These are phyloP conservation scores for Stachybotrys elegans DNA, from an alignment of 2,329 filamentous ascomycete species.

Conservation along the genomic window DNA sequence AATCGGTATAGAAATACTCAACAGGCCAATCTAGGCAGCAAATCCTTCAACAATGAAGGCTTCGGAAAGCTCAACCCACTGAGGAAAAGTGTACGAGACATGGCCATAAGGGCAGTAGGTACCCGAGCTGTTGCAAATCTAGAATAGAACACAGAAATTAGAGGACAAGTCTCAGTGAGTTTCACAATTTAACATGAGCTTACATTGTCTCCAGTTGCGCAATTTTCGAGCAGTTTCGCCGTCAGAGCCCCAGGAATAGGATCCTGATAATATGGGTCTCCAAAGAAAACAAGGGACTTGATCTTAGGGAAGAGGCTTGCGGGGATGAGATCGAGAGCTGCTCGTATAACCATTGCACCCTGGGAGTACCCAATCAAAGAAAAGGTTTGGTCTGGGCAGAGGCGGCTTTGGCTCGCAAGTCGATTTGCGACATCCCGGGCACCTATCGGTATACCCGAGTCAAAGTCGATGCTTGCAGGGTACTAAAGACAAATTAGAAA, in stretches of 20 bases:
- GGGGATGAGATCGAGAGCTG: slow-evolving; percentile 4
- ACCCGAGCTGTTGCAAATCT: not conserved
- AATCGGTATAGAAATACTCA: too few relatives aligned
- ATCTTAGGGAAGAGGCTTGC: slow-evolving; percentile 4
- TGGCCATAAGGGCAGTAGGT: not conserved
- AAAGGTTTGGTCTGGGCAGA: slow-evolving; percentile 9
- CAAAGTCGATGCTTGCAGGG: slow-evolving; percentile 5
- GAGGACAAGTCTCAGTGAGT: too few relatives aligned
- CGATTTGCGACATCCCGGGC: slow-evolving; percentile 7
- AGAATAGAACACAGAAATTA: too few relatives aligned
- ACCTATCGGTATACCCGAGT: slow-evolving; percentile 2
- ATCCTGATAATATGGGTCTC: slow-evolving; percentile 6
- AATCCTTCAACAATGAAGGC: not conserved
- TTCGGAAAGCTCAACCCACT: not conserved
- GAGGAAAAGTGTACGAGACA: not conserved
- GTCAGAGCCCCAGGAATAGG: not conserved
- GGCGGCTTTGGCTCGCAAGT: slow-evolving; percentile 2
- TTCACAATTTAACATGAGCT: not conserved
- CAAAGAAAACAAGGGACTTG: slow-evolving; percentile 8
- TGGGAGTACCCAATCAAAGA: slow-evolving; percentile 12
- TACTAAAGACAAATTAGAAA: slow-evolving; percentile 4
- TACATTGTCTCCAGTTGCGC: not conserved
- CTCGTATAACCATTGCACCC: slow-evolving; percentile 9
- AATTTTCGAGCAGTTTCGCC: not conserved
- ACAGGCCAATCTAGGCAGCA: not conserved